A percentile compares a stretch with the other conserved stretches of the same genome.
phyloP scores from a whole-genome alignment of 306 rosid species.

The Spatholobus suberectus region DNA sequence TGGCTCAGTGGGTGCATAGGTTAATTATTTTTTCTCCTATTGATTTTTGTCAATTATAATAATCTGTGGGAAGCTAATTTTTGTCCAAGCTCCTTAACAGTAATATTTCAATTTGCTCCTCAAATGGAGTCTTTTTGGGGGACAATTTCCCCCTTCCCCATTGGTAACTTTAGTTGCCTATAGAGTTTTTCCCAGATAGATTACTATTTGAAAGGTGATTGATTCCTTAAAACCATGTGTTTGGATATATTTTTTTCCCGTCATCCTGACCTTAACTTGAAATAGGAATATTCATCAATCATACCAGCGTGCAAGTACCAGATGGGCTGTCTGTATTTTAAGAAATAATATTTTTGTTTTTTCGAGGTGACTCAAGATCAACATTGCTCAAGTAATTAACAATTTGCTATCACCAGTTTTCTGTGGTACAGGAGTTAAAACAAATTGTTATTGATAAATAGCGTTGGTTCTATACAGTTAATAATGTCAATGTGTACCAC shows the following conservation, averaged over 20 bases:
- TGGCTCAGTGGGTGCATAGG: slow-evolving; percentile 43
- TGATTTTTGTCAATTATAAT: slow-evolving; percentile 34
- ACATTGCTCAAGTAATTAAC: neutral
- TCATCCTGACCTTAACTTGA: neutral
- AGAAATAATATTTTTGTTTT: neutral
- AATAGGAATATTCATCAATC: neutral
- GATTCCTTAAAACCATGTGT: slow-evolving; percentile 10
- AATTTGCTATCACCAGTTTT: neutral
- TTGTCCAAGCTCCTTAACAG: slow-evolving; percentile 22
- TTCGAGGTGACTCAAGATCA: neutral
- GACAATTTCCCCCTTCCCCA: slow-evolving; percentile 13
- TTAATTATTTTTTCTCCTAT: slow-evolving; percentile 21
- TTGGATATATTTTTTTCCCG: neutral
- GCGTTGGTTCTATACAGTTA: neutral
- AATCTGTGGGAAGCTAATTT: slow-evolving; percentile 33
- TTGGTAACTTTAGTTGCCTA: slow-evolving; percentile 29
- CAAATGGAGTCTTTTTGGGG: slow-evolving; percentile 34
- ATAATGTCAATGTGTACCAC: neutral
- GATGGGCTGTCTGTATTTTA: neutral
- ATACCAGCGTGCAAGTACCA: neutral
- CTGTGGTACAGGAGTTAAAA: neutral
- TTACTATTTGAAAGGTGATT: slow-evolving; percentile 34
- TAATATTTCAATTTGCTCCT: slow-evolving; percentile 18
- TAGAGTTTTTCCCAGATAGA: neutral
- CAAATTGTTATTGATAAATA: neutral